Evolutionary conservation across 345 rosid species (phyloP).

Genomic region (Reutealis trisperma): DNA sequence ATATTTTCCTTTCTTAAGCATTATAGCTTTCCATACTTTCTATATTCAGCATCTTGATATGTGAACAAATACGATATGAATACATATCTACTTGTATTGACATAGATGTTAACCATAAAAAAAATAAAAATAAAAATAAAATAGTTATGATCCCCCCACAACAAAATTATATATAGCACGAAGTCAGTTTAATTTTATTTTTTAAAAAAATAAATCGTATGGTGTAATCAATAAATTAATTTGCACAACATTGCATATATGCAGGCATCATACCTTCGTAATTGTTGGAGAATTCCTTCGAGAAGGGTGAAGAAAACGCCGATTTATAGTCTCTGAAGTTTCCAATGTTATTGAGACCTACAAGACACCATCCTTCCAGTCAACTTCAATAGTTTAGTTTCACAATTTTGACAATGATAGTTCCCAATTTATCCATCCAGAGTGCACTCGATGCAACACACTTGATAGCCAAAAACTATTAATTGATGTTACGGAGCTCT

Average conservation of each 20-base stretch:
- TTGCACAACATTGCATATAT: neutral
- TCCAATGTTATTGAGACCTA: conserved; percentile 83
- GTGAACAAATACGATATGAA: neutral
- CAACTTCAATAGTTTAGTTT: conserved; percentile 4
- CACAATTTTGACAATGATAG: neutral
- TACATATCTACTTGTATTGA: neutral
- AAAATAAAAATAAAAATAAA: neutral
- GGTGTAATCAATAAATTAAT: neutral
- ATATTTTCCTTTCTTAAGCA: neutral
- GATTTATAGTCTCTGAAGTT: conserved; percentile 76
- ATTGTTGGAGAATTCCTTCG: conserved; percentile 80
- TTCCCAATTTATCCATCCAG: neutral
- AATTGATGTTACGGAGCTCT: neutral
- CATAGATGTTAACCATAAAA: neutral
- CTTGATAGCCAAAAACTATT: neutral
- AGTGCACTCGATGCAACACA: neutral
- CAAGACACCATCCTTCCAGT: conserved; percentile 25
- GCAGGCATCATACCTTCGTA: conserved; percentile 55
- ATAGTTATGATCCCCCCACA: neutral
- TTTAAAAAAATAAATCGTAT: neutral
- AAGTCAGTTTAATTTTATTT: neutral
- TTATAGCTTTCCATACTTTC: neutral
- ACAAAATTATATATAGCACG: neutral
- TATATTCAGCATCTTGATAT: neutral
- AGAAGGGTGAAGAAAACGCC: conserved; percentile 77